Evolutionary conservation across 2,329 filamentous ascomycete species (phyloP).

Genomic region (Clonostachys chloroleuca): DNA sequence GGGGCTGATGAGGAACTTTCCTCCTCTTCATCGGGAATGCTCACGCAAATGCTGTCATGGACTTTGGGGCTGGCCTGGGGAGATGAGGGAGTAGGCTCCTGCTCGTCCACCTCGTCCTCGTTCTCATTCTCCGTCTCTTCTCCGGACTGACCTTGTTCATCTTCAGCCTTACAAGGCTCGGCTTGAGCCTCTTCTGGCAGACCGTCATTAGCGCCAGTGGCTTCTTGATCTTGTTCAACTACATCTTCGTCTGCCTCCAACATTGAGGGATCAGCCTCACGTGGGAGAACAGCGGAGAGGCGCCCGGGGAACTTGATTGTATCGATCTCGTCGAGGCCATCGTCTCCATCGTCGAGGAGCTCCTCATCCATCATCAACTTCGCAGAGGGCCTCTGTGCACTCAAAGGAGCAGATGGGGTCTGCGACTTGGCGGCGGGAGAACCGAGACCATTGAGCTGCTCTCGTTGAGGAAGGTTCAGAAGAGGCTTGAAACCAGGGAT

Average conservation of each 20-base stretch:
- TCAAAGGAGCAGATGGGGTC: slow-evolving; percentile 20
- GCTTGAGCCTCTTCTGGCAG: neutral
- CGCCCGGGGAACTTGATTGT: slow-evolving; percentile 36
- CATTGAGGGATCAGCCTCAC: slow-evolving; percentile 30
- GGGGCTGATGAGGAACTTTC: too few relatives aligned
- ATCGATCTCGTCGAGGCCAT: slow-evolving; percentile 11
- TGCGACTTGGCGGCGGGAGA: slow-evolving; percentile 16
- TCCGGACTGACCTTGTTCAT: too few relatives aligned
- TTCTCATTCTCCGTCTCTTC: too few relatives aligned
- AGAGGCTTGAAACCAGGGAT: slow-evolving; percentile 25
- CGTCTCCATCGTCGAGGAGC: neutral
- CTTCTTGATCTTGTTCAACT: neutral
- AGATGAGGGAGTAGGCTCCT: too few relatives aligned
- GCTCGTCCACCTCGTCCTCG: too few relatives aligned
- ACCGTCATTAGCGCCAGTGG: too few relatives aligned
- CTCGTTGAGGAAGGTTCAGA: slow-evolving; percentile 14
- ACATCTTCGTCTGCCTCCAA: slow-evolving; percentile 18
- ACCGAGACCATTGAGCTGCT: slow-evolving; percentile 1
- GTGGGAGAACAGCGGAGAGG: slow-evolving; percentile 37
- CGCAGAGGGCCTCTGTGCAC: slow-evolving; percentile 20
- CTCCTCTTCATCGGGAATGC: too few relatives aligned
- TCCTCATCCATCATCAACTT: slow-evolving; percentile 28
- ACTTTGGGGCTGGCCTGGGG: too few relatives aligned
- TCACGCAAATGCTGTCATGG: too few relatives aligned
- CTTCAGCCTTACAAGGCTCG: slow-evolving; percentile 1